Base-by-base conservation (phyloP, 1,139 yeast genomes). In the Pichia sp. region DNA sequence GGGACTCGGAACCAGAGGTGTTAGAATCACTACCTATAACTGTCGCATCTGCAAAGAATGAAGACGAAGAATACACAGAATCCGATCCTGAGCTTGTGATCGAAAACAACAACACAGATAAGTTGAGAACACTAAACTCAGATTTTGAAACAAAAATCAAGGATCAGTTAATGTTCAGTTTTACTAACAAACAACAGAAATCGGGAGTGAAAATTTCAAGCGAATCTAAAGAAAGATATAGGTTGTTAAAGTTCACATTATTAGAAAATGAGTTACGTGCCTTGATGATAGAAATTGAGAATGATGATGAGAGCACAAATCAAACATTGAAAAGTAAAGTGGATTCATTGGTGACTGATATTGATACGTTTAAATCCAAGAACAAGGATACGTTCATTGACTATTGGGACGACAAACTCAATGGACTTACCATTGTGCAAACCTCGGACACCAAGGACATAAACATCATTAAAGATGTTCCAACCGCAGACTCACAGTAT, bases 1-100 rank as follows among this genome's bases (percentile, higher is more conserved):
- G 28, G 1, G 50, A 37, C 4, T 42, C 40, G 9, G 61, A 57
- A 18, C 39, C 48, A 7, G 64, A 61, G 35, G 51, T 61, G 1
- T 46, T 55, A 18, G 65, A 61, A 38, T 42, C 56, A 1, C 33
- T 53, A 15, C 51, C 55, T 2, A 19, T 22, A 15, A 33, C 15
- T 24, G 7, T 10, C 21, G 36, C 11, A 8, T n/a, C 14, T 7
- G 2, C 2, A 32, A 38, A 35, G 3, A 44, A 34, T 19, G 9
- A 20, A 38, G 15, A 28, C n/a, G 14, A 42, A 14, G 21, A 28
- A 12, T 15, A 24, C 9, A 34, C 31, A 12, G 47, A 41, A 34
- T 22, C 22, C 11, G 38, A 31, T 9, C 43, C 37, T 10, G 44
- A 41, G 2, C 18, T 39, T 1, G 24, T 51, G 2, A 44, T 34